phyloP scores from a whole-genome alignment of 352 stramenopile species.

The Thalassiosira exigua region DNA sequence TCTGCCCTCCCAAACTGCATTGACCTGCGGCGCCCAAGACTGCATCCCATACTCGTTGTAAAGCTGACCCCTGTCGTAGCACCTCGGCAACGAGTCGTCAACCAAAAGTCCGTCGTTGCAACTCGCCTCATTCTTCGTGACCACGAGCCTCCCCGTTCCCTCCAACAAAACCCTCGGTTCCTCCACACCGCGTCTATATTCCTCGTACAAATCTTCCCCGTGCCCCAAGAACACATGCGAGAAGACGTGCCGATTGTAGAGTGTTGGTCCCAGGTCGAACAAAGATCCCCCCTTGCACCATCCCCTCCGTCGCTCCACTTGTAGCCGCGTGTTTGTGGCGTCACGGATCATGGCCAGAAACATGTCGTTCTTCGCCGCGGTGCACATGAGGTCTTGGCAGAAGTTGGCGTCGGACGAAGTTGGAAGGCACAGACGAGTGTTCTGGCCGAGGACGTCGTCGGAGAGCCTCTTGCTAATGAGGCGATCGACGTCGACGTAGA shows the following conservation, averaged over 20 bases:
- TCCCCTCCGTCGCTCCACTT: slow-evolving; percentile 25
- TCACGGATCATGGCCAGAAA: slow-evolving; percentile 28
- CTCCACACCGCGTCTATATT: not conserved
- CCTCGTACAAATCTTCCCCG: not conserved
- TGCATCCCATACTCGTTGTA: slow-evolving; percentile 37
- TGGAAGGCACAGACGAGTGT: slow-evolving; percentile 30
- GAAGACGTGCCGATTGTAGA: slow-evolving; percentile 36
- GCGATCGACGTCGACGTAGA: slow-evolving; percentile 43
- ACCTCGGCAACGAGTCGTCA: slow-evolving; percentile 19
- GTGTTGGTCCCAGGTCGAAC: slow-evolving; percentile 34
- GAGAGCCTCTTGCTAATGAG: slow-evolving; percentile 30
- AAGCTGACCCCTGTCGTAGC: slow-evolving; percentile 9
- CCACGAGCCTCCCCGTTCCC: slow-evolving; percentile 19
- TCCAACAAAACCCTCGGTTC: not conserved
- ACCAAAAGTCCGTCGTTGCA: slow-evolving; percentile 30
- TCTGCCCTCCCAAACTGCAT: slow-evolving; percentile 27
- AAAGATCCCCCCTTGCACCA: slow-evolving; percentile 33
- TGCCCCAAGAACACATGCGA: slow-evolving; percentile 19
- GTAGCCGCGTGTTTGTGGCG: slow-evolving; percentile 24
- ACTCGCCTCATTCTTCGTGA: slow-evolving; percentile 24
- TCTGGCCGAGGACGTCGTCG: not conserved
- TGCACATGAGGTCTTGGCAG: slow-evolving; percentile 41
- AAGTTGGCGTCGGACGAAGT: slow-evolving; percentile 43
- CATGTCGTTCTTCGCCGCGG: slow-evolving; percentile 31
- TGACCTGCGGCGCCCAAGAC: slow-evolving; percentile 20